Base-by-base conservation (phyloP, 2,329 filamentous ascomycete genomes). In the Cladosporium velox region DNA sequence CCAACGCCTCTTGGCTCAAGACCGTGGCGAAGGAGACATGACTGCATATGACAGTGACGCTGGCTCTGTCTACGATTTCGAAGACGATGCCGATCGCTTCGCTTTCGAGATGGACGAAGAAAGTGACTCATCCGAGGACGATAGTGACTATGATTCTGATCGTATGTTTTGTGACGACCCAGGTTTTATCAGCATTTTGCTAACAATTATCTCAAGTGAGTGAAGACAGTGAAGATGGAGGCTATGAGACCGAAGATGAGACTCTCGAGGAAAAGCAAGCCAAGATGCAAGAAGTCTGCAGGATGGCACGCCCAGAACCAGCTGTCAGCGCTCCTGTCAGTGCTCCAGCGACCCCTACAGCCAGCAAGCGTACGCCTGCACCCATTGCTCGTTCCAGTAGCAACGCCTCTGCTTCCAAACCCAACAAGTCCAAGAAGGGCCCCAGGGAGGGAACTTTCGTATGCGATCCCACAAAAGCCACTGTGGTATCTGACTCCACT, bases 11-110 rank as follows among this genome's bases (percentile, higher is more conserved):
- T 66, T 66, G 15, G 67, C 68, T 8, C 71, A 72, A 61, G 73
- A 73, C 49, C 69, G 60, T 8, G 59, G 49, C 30, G 59, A 67
- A 24, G 41, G 30, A 7, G 71, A 72, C 41, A 65, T 72, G 49
- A 67, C 72, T 55, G 70, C 67, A 30, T 67, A 70, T 21, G 75
- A 73, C 62, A 72, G 72, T 58, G 73, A 74, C 64, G 70, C 73
- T 34, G 72, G 71, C 24, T 77, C 73, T 34, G 74, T 72, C 44
- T 77, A 73, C 66, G 76, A 78, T 59, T 77, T 74, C 65, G 75
- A 77, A 35, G 75, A 73, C 44, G 72, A 76, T 8, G 74, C 74
- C 59, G 72, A 75, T 66, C 69, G 65, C 28, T 65, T 69, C 11
- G 70, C 73, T 4, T 69, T 76, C 24, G 69, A 73, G 49, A 67